These are phyloP conservation scores for Globisporangium nodosum DNA, from an alignment of 352 stramenopile species.

Conservation along the genomic window DNA sequence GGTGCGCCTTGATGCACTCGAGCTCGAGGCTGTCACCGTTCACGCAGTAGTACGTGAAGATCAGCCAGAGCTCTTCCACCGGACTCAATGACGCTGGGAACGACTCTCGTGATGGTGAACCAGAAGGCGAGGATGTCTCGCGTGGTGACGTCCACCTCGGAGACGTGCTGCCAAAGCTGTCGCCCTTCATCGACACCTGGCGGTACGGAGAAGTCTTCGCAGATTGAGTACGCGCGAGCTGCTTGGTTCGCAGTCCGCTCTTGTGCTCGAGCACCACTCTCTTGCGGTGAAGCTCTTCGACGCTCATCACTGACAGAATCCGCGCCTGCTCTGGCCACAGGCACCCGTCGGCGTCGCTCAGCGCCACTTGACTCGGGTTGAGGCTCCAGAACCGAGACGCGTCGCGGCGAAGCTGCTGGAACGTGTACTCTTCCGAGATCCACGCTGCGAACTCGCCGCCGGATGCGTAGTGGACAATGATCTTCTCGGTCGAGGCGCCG, in stretches of 20 bases:
- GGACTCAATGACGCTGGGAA: slow-evolving; percentile 14
- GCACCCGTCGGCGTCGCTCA: slow-evolving; percentile 58
- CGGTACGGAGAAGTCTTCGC: slow-evolving; percentile 2
- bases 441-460: slow-evolving; percentile 61
- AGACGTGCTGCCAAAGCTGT: background rate
- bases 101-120: background rate
- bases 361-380: slow-evolving; percentile 26
- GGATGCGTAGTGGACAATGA: slow-evolving; percentile 40
- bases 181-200: background rate
- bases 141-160: background rate
- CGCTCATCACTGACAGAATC: slow-evolving; percentile 55
- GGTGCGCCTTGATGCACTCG: slow-evolving; percentile 61
- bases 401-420: slow-evolving; percentile 65
- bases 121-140: background rate
- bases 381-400: slow-evolving; percentile 70
- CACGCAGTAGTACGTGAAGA: slow-evolving; percentile 82
- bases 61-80: slow-evolving; percentile 66
- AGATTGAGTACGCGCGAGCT: slow-evolving; percentile 13
- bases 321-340: slow-evolving; percentile 74
- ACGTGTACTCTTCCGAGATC: slow-evolving; percentile 70
- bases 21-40: slow-evolving; percentile 71
- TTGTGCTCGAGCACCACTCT: slow-evolving; percentile 55
- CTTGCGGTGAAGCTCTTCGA: slow-evolving; percentile 39
- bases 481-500: slow-evolving; percentile 28
- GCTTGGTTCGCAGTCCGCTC: slow-evolving; percentile 15